Percentiles rank a stretch among this genome's conserved stretches.
Conservation (phyloP, 805 yeast species). For the Lipomyces starkeyi region DNA sequence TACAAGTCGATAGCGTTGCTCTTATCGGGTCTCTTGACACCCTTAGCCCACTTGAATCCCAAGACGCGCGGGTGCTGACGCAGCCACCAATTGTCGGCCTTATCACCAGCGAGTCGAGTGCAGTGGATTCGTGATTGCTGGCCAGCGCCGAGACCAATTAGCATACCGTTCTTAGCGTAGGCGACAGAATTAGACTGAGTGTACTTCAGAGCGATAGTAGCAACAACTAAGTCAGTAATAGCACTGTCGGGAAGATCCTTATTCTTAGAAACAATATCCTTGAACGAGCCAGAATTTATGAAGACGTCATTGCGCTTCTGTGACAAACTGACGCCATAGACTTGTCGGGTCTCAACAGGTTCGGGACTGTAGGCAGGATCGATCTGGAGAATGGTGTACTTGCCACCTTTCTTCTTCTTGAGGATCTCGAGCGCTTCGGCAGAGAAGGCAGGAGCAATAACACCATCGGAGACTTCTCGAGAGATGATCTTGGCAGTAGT, state of each 20-base stretch:
- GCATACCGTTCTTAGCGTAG: conserved; percentile 99
- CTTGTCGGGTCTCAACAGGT: conserved; percentile 85
- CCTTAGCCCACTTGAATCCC: conserved; percentile 96
- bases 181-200: conserved; percentile 99
- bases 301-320: conserved; percentile 98
- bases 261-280: conserved; percentile 87
- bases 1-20: conserved; percentile 95
- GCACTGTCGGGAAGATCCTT: conserved; percentile 91
- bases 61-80: conserved; percentile 97
- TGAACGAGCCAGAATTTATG: conserved; percentile 86
- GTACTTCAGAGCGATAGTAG: conserved; percentile 95
- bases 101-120: conserved; percentile 98
- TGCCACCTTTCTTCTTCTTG: conserved; percentile 93
- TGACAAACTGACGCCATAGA: conserved; percentile 92
- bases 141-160: conserved; percentile 98
- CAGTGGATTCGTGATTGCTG: conserved; percentile 99
- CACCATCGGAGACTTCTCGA: conserved; percentile 98
- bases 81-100: conserved; percentile 99
- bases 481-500: conserved; percentile 97
- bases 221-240: conserved; percentile 89
- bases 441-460: conserved; percentile 95
- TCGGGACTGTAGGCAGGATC: conserved; percentile 94
- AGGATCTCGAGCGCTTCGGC: conserved; percentile 90
- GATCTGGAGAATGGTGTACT: conserved; percentile 93
- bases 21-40: conserved; percentile 97